Base-by-base conservation (phyloP, 345 rosid species). In the Gossypium herbaceum region DNA sequence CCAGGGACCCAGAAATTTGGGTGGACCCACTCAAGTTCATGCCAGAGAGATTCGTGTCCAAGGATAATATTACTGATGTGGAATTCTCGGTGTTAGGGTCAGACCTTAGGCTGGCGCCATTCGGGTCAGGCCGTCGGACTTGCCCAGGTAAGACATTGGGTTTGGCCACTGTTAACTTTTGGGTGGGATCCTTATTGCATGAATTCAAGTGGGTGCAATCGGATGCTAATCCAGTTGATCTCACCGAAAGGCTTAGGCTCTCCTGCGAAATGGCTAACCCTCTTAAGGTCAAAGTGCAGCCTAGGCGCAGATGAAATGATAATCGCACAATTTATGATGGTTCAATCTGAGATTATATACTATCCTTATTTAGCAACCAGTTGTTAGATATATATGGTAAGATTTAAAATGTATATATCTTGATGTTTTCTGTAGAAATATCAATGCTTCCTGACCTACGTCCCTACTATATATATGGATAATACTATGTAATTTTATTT, bases 241-340 rank as follows among this genome's bases (percentile, higher is more conserved):
- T 93, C 19, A 82, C 93, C 0, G 98, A 93, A 71, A 81, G 76
- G n/a, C 79, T 93, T 9, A 81, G 83, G 70, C 92, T 93, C 2
- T 93, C 98, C 0, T 89, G 91, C 48, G 93, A 91, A 80, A 90
- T 93, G 97, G 94, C 91, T 8, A 89, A 75, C 48, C 96, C 97
- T 16, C 81, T 91, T 56, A 58, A 80, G 7, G 88, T 84, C 71
- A 79, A 81, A 68, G 75, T 84, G 76, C 76, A 71, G 3, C 76
- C 83, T 1, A 86, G 94, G 77, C 81, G 76, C 5, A 41, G 51
- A 71, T 11, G 51, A 17, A 67, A 41, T 12, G 2, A 20, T 66
- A 66, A 66, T 43, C 29, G 17, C 29, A 65, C 22, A 19, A 34
- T 34, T 34, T 34, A 5, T 34, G 41, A 34, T 5, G 41, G 41